Percentiles rank a stretch among this genome's conserved stretches.
These are phyloP conservation scores for Ustilago tritici DNA, from an alignment of 1,284 basidiomycete genomes.

Conservation along the genomic window DNA sequence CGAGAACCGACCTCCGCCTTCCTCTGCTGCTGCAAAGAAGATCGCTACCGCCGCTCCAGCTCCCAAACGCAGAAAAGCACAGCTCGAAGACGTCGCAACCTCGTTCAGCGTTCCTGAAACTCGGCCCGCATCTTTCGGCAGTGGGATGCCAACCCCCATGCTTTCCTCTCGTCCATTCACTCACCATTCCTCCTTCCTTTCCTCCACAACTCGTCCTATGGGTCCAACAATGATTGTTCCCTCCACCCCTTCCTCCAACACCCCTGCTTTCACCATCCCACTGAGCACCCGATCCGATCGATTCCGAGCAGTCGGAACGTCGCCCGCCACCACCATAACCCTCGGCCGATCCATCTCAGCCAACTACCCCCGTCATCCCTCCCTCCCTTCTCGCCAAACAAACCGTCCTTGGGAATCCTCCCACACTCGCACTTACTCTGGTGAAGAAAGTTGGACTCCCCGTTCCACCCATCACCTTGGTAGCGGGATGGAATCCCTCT, in stretches of 20 bases:
- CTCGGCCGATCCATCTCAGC: conserved; percentile 39
- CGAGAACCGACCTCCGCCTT: conserved; percentile 26
- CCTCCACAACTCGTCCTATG: conserved; percentile 21
- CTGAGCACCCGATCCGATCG: conserved; percentile 47
- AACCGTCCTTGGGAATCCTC: conserved; percentile 23
- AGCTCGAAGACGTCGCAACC: conserved; percentile 21
- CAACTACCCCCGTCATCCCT: conserved; percentile 27
- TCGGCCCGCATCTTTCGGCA: background rate
- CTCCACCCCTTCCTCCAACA: conserved; percentile 23
- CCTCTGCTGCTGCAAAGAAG: conserved; percentile 6
- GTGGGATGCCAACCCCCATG: conserved; percentile 18
- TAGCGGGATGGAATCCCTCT: conserved; percentile 9
- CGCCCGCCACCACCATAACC: conserved; percentile 23
- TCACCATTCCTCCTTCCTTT: conserved; percentile 29
- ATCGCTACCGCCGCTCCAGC: conserved; percentile 13
- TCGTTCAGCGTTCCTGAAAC: conserved; percentile 1
- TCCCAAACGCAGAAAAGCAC: conserved; percentile 25
- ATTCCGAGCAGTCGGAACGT: conserved; percentile 34
- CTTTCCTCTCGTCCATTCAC: conserved; percentile 43
- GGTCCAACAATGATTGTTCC: conserved; percentile 25
- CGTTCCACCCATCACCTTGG: background rate
- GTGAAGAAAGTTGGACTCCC: conserved; percentile 25
- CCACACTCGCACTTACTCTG: conserved; percentile 13
- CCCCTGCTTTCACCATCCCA: conserved; percentile 15
- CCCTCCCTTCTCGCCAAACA: conserved; percentile 5